Evolutionary conservation across 2,329 filamentous ascomycete genomes (phyloP).

Genomic region (Endoconidiophora laricicola): DNA sequence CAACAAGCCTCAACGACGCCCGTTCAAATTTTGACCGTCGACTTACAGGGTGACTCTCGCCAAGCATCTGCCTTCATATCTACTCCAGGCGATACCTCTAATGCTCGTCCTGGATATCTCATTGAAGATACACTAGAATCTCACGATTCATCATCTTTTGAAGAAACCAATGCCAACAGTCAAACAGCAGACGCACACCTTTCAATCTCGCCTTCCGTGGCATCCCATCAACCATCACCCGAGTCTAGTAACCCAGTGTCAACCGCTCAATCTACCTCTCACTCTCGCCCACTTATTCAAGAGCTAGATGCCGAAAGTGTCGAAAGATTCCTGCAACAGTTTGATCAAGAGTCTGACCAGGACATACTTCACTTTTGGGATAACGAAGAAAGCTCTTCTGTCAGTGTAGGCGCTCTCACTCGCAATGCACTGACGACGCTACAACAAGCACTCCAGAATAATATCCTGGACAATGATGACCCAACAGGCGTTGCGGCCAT

Average conservation of each 20-base stretch:
- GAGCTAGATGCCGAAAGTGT: slow-evolving; percentile 12
- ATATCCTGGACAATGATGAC: slow-evolving; percentile 10
- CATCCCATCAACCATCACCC: too few relatives aligned
- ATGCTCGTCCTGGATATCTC: neutral
- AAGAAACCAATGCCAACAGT: neutral
- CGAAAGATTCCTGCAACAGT: slow-evolving; percentile 11
- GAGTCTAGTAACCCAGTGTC: neutral
- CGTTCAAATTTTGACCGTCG: neutral
- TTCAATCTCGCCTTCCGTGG: neutral
- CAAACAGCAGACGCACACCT: neutral
- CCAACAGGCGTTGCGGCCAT: slow-evolving; percentile 9
- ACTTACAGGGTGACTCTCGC: neutral
- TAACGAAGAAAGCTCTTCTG: slow-evolving; percentile 28
- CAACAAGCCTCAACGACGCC: neutral
- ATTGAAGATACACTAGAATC: too few relatives aligned
- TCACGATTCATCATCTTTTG: too few relatives aligned
- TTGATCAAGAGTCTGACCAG: slow-evolving; percentile 32
- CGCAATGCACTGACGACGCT: slow-evolving; percentile 8
- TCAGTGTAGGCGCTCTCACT: slow-evolving; percentile 5
- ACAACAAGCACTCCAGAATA: slow-evolving; percentile 10
- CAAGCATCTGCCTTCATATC: neutral
- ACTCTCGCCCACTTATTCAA: slow-evolving; percentile 7
- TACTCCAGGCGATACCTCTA: neutral
- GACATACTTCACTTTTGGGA: slow-evolving; percentile 44
- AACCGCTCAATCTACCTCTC: neutral